phyloP scores from a whole-genome alignment of 2,329 filamentous ascomycete genomes.

The Hortaea werneckii region DNA sequence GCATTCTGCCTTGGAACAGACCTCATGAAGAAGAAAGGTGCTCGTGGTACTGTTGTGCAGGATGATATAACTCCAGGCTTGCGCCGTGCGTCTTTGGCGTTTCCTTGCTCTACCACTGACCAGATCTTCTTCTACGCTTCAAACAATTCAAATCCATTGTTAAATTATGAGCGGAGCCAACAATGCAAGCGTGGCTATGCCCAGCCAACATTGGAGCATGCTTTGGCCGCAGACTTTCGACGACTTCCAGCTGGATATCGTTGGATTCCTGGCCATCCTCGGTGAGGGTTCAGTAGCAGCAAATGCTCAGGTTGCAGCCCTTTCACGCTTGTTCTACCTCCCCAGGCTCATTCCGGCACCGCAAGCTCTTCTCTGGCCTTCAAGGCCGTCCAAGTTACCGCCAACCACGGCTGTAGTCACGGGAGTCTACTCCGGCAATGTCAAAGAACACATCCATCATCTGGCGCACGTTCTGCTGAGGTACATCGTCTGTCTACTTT shows the following conservation, averaged over 20 bases:
- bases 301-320: conserved; percentile 41
- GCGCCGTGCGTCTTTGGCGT: no score
- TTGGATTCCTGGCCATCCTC: conserved; percentile 45
- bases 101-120: no score
- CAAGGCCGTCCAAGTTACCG: conserved; percentile 33
- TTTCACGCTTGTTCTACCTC: conserved; percentile 40
- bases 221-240: conserved; percentile 29
- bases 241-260: conserved; percentile 43
- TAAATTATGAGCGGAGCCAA: conserved; percentile 14
- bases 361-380: conserved; percentile 39
- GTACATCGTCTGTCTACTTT: conserved; percentile 1
- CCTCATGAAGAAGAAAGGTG: no score
- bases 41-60: no score
- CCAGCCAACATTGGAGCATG: conserved; percentile 16
- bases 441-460: conserved; percentile 37
- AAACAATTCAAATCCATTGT: no score
- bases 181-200: conserved; percentile 18
- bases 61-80: no score
- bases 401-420: conserved; percentile 32
- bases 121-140: no score
- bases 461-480: conserved; percentile 39
- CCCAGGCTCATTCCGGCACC: conserved; percentile 42
- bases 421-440: conserved; percentile 39
- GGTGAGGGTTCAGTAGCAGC: conserved; percentile 42
- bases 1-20: no score